Evolutionary conservation across 495 filamentous ascomycete species (phyloP), one percentile per base, ranked within the genome.

Genomic region (Penicillium cosmopolitanum): DNA sequence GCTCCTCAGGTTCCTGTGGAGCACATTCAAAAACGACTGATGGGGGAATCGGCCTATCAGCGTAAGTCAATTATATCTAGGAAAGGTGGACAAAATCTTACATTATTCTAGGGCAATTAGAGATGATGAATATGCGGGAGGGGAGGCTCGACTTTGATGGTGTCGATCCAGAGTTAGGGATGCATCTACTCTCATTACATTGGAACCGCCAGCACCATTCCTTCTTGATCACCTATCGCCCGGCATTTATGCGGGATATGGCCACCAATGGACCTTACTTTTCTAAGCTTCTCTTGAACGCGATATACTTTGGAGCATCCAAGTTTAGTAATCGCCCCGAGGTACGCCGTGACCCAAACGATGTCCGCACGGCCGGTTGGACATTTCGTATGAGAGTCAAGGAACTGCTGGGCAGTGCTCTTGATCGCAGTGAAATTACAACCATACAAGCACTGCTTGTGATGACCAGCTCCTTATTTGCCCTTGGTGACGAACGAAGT

Each of bases 201-300:
- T 79, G 74, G 75, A 79, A 71, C 47, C 66, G 75, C 8, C 75
- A 77, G 33, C 74, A 71, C 36, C 65, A 74, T 40, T 67, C 67
- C 0, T 66, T 63, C 46, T 60, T 73, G 1, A 62, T 78, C 43
- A 67, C 65, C 6, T 77, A 79, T 57, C 71, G 77, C 15, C 70
- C 75, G 0, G 70, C 71, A 2, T 74, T 79, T 52, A 79, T 79
- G 76, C 67, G 75, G 7, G 73, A 77, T 36, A 70, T 80, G 68
- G 67, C 70, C 9, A 68, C 53, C 9, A 58, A 58, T 1, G 77
- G 77, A 0, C 73, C 72, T 5, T 75, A 78, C 40, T 78, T 73
- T 60, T 75, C 73, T 7, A 67, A 74, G 36, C 64, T 80, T 10
- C 64, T 80, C 0, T 56, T 80, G 1, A 79, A 77, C 47, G 75